These are phyloP conservation scores for Talaromyces sp. DNA, from an alignment of 2,329 filamentous ascomycete genomes.

Conservation along the genomic window DNA sequence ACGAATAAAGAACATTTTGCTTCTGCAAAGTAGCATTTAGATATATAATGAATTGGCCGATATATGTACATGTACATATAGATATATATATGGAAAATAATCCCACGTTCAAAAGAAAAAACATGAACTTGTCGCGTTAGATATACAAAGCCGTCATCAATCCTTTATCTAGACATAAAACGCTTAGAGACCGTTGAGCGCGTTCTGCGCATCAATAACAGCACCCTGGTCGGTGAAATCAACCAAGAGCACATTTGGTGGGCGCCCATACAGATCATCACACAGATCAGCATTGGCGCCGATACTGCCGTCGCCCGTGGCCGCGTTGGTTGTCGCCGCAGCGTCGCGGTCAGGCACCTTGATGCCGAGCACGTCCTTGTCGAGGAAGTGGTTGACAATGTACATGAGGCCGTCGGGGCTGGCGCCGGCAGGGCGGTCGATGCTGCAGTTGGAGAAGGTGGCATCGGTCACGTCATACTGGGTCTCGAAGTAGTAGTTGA, in stretches of 20 bases:
- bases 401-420: slow-evolving; percentile 40
- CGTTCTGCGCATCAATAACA: slow-evolving; percentile 37
- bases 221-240: slow-evolving; percentile 45
- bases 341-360: slow-evolving; percentile 38
- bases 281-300: slow-evolving; percentile 39
- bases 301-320: slow-evolving; percentile 39
- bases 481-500: slow-evolving; percentile 45
- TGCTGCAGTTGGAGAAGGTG: slow-evolving; percentile 38
- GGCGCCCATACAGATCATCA: slow-evolving; percentile 31
- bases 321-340: slow-evolving; percentile 40
- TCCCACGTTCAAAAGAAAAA: not conserved
- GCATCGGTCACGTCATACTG: slow-evolving; percentile 39
- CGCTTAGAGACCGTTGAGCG: slow-evolving; percentile 33
- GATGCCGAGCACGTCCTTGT: slow-evolving; percentile 38
- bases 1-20: slow-evolving; percentile 21
- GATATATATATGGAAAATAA: not conserved
- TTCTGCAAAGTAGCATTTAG: not conserved
- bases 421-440: slow-evolving; percentile 40
- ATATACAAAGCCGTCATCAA: not conserved
- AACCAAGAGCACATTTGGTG: slow-evolving; percentile 41
- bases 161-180: not conserved
- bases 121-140: not conserved
- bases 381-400: slow-evolving; percentile 47
- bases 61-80: not conserved
- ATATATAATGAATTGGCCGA: not conserved